Evolutionary conservation across 1,284 basidiomycete genomes (phyloP).

Genomic region (Blastosporella zonata): DNA sequence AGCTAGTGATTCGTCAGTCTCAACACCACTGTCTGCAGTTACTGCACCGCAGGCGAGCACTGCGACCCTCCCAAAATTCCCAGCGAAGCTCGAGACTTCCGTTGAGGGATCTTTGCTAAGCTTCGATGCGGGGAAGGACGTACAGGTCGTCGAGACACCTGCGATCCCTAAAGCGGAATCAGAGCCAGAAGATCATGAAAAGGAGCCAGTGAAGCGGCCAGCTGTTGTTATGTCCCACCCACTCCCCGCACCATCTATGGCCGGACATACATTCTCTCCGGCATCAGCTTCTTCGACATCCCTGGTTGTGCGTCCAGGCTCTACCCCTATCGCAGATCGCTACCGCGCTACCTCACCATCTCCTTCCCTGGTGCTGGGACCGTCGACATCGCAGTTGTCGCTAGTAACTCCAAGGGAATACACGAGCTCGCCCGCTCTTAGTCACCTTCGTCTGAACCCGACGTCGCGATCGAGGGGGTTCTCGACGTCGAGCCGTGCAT

Average conservation of each 20-base stretch:
- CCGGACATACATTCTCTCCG: not conserved
- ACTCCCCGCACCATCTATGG: conserved; percentile 26
- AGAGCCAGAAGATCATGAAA: not conserved
- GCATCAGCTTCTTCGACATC: conserved; percentile 8
- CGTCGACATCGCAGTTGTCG: conserved; percentile 28
- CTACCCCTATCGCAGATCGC: conserved; percentile 49
- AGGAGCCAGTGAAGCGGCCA: not conserved
- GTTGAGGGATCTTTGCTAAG: conserved; percentile 46
- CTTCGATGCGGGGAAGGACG: conserved; percentile 35
- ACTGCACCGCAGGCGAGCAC: conserved; percentile 43
- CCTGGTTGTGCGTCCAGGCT: conserved; percentile 2
- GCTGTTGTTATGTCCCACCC: conserved; percentile 13
- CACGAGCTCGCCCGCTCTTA: conserved; percentile 13
- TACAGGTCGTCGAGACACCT: conserved; percentile 29
- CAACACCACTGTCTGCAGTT: conserved; percentile 40
- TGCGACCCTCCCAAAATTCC: conserved; percentile 26
- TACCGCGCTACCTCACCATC: conserved; percentile 28
- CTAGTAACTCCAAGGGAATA: conserved; percentile 15
- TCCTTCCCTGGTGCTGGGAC: conserved; percentile 26
- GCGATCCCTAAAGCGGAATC: conserved; percentile 10
- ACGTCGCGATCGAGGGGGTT: conserved; percentile 20
- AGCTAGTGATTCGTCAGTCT: conserved; percentile 44
- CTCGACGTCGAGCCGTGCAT: conserved; percentile 31
- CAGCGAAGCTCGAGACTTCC: conserved; percentile 48
- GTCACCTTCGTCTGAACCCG: conserved; percentile 28